These are phyloP conservation scores for Rhizopogon vesiculosus DNA, from an alignment of 768 basidiomycete species.

Conservation along the genomic window DNA sequence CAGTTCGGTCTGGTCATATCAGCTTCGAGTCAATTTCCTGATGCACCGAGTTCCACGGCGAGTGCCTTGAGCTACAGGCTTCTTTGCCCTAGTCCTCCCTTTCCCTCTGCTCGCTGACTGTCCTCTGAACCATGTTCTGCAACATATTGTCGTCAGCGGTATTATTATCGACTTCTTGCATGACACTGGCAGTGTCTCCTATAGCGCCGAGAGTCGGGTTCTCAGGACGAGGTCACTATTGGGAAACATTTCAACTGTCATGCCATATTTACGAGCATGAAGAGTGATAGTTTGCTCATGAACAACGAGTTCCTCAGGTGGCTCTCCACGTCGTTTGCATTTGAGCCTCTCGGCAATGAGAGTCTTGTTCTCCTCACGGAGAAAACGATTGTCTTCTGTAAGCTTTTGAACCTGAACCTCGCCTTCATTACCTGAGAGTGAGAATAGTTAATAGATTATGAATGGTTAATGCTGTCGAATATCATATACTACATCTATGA, in stretches of 20 bases:
- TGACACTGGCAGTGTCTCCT: no score
- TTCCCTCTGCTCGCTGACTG: no score
- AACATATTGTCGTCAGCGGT: no score
- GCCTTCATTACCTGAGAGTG: neutral
- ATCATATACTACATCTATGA: neutral
- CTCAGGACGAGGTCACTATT: neutral
- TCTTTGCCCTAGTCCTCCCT: no score
- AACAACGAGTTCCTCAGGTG: neutral
- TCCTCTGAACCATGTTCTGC: no score
- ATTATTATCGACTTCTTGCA: no score
- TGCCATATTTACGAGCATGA: neutral
- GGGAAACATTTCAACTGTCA: neutral
- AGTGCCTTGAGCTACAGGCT: no score
- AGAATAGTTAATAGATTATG: neutral
- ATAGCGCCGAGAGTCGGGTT: no score
- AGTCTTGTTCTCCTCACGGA: neutral
- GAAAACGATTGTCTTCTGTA: neutral
- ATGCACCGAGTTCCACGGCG: no score
- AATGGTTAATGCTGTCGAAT: neutral
- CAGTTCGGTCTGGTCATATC: no score
- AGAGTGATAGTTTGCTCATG: neutral
- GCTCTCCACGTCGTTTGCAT: neutral
- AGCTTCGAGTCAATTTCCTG: no score
- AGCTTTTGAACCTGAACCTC: neutral
- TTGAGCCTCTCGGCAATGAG: neutral